Conservation (phyloP, 768 basidiomycete genomes). For the Galerina sulciceps region DNA sequence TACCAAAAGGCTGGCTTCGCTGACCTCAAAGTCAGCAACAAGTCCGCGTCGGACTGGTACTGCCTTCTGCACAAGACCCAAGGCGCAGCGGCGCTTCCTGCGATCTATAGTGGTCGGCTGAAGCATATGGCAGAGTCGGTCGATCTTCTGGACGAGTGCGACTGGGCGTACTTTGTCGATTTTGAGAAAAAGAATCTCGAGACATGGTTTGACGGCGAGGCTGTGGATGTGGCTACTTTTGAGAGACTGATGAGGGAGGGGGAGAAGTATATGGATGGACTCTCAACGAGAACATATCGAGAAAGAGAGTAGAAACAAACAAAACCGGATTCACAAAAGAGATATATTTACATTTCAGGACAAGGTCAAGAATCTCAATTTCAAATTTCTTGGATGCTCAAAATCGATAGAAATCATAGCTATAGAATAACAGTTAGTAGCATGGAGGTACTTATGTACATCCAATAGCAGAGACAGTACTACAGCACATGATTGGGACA, state of each 20-base stretch:
- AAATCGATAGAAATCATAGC: too few species aligned
- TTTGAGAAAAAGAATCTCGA: slow-evolving; percentile 1
- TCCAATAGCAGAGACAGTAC: too few species aligned
- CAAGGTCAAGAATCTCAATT: too few species aligned
- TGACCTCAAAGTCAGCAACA: background rate
- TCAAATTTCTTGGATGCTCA: too few species aligned
- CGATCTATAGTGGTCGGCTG: background rate
- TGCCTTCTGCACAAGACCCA: slow-evolving; percentile 1
- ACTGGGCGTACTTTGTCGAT: slow-evolving; percentile 8
- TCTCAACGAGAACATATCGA: too few species aligned
- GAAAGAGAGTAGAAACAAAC: too few species aligned
- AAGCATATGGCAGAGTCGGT: background rate
- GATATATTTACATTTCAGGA: too few species aligned
- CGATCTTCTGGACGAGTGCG: background rate
- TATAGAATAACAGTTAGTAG: too few species aligned
- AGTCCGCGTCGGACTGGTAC: background rate
- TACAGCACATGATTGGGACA: too few species aligned
- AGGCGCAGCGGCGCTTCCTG: slow-evolving; percentile 5
- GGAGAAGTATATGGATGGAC: too few species aligned
- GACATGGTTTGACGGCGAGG: slow-evolving; percentile 4
- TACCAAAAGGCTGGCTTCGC: background rate
- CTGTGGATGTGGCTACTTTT: background rate
- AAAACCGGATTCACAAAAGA: too few species aligned
- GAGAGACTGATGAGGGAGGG: background rate
- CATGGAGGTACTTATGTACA: too few species aligned